These are phyloP conservation scores for Galeopsis tetrahit DNA, from an alignment of 257 asterid species.

Conservation along the genomic window DNA sequence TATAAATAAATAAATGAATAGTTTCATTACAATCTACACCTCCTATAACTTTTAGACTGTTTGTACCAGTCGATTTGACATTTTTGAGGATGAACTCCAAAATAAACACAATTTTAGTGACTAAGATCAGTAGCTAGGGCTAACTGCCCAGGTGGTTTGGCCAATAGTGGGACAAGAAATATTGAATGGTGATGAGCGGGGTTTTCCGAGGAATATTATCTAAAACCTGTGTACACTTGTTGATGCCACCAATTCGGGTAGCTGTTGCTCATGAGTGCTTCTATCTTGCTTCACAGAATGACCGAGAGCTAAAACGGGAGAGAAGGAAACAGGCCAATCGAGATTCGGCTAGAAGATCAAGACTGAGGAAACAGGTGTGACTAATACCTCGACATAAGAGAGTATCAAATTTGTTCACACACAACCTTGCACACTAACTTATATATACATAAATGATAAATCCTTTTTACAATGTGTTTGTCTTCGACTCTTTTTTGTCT, in stretches of 20 bases:
- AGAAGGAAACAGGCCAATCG: constrained; percentile 93
- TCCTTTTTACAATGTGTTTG: neutral
- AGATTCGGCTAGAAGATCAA: constrained; percentile 97
- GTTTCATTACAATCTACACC: neutral
- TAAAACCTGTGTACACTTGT: neutral
- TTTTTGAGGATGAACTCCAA: neutral
- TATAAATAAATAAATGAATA: neutral
- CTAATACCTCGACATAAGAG: constrained; percentile 6
- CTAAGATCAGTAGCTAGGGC: neutral
- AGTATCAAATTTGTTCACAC: neutral
- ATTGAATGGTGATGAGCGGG: too few relatives aligned
- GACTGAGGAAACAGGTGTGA: constrained; percentile 89
- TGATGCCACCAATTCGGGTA: neutral
- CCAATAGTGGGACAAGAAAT: too few relatives aligned
- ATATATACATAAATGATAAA: too few relatives aligned
- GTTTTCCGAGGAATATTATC: neutral
- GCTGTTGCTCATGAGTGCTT: neutral
- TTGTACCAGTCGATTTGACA: neutral
- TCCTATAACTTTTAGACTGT: neutral
- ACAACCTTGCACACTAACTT: neutral
- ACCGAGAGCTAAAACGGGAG: constrained; percentile 79
- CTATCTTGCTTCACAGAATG: constrained; percentile 51
- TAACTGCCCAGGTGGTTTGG: too few relatives aligned
- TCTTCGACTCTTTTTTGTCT: constrained; percentile 5
- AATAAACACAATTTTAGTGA: neutral